Evolutionary conservation across 139 green algal genomes (phyloP).

Genomic region (Ettlia oleoabundans): DNA sequence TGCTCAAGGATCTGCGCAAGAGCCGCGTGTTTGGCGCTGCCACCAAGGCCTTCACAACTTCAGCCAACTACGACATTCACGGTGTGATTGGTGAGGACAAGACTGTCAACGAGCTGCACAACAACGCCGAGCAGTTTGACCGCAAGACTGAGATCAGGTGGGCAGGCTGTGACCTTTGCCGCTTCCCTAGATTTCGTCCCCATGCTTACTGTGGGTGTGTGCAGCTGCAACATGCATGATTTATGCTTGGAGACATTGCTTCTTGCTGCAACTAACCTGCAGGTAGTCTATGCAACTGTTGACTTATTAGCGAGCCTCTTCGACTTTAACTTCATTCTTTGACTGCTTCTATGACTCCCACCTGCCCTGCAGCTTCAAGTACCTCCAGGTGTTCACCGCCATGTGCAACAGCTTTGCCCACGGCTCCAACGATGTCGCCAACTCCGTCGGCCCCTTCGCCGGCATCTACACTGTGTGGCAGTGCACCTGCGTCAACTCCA

Average conservation of each 20-base stretch:
- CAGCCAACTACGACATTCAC: slow-evolving; percentile 34
- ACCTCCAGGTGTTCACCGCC: slow-evolving; percentile 91
- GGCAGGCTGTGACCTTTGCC: no score
- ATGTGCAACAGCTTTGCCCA: slow-evolving; percentile 87
- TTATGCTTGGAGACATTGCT: no score
- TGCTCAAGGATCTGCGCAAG: slow-evolving; percentile 38
- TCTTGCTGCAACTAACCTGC: no score
- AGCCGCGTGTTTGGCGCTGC: slow-evolving; percentile 30
- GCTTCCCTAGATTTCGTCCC: no score
- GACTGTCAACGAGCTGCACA: slow-evolving; percentile 58
- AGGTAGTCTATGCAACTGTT: no score
- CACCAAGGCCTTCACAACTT: slow-evolving; percentile 1
- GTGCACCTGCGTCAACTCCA: slow-evolving; percentile 31
- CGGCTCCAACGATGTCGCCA: slow-evolving; percentile 89
- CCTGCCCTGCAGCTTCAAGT: no score
- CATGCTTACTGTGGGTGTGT: no score
- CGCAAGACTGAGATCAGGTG: neutral
- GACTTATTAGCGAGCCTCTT: no score
- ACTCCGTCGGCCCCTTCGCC: slow-evolving; percentile 79
- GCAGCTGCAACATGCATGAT: no score
- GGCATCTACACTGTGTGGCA: slow-evolving; percentile 72
- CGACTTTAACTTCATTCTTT: no score
- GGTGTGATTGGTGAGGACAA: slow-evolving; percentile 8
- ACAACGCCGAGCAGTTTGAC: slow-evolving; percentile 76
- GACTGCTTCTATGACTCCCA: no score